phyloP scores from a whole-genome alignment of 2,329 filamentous ascomycete species.

The Pestalotiopsis sp. region DNA sequence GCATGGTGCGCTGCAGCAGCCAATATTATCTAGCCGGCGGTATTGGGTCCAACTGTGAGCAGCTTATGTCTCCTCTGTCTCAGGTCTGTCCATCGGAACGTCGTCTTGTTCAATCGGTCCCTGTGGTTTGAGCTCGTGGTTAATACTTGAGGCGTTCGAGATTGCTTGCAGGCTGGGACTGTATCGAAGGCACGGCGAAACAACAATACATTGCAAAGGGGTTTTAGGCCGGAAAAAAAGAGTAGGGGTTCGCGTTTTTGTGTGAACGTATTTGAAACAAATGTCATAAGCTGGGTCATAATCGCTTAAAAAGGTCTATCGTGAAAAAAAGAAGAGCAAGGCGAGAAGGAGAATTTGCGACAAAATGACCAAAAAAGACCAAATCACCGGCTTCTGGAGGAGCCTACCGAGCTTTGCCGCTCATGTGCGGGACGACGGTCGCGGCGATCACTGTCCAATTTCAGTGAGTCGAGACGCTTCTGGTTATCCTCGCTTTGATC shows the following conservation, averaged over 20 bases:
- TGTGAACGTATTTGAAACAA: constrained; percentile 11
- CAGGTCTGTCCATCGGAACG: constrained; percentile 1
- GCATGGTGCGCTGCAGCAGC: not conserved
- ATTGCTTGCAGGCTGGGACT: not conserved
- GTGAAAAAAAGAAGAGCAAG: constrained; percentile 21
- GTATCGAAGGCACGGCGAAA: constrained; percentile 4
- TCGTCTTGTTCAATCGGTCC: not conserved
- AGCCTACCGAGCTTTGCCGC: constrained; percentile 62
- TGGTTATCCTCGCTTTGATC: constrained; percentile 84
- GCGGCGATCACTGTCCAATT: constrained; percentile 76
- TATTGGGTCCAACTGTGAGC: not conserved
- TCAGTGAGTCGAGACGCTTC: constrained; percentile 85
- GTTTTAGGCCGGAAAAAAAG: not conserved
- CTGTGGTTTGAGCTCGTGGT: constrained; percentile 1
- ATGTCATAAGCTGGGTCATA: constrained; percentile 23
- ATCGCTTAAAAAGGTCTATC: constrained; percentile 30
- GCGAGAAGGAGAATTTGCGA: constrained; percentile 18
- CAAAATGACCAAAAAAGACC: constrained; percentile 19
- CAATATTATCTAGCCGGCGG: not conserved
- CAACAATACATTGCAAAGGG: constrained; percentile 7
- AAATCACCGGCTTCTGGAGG: constrained; percentile 50
- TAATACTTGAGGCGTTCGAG: constrained; percentile 4
- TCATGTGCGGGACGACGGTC: constrained; percentile 59
- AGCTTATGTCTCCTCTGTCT: constrained; percentile 1
- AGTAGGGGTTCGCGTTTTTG: not conserved